These are phyloP conservation scores for Paramecium pentaurelia DNA, from an alignment of 73 alveolate genomes.

Conservation along the genomic window DNA sequence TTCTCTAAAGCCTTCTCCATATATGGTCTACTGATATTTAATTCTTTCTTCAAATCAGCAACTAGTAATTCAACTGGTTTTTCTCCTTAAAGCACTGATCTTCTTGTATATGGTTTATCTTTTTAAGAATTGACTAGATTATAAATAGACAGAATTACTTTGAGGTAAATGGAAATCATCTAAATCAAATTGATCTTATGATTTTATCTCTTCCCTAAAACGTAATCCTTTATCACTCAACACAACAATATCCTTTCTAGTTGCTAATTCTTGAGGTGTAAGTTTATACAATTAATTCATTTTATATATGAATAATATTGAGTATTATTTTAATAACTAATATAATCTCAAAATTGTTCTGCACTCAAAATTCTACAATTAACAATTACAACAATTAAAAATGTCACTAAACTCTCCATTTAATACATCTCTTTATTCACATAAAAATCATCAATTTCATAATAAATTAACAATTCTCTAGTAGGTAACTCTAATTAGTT, in stretches of 20 bases:
- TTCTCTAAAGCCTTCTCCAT: neutral
- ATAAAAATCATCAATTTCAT: neutral
- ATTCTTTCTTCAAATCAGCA: neutral
- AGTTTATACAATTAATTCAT: neutral
- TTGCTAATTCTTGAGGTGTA: constrained; percentile 8
- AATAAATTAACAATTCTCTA: neutral
- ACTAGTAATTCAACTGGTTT: neutral
- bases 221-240: neutral
- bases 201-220: neutral
- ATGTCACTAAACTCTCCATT: no score
- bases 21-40: constrained; percentile 16
- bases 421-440: no score
- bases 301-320: neutral
- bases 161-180: neutral
- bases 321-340: neutral
- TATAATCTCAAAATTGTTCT: neutral
- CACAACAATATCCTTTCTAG: neutral
- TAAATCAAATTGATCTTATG: neutral
- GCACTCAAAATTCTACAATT: neutral
- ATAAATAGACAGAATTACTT: neutral
- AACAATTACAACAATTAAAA: neutral
- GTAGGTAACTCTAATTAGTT: no score
- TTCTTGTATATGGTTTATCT: neutral
- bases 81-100: neutral
- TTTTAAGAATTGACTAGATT: neutral